Evolutionary conservation across 2,329 filamentous ascomycete genomes (phyloP).

Genomic region (Pseudogymnoascus sp.): DNA sequence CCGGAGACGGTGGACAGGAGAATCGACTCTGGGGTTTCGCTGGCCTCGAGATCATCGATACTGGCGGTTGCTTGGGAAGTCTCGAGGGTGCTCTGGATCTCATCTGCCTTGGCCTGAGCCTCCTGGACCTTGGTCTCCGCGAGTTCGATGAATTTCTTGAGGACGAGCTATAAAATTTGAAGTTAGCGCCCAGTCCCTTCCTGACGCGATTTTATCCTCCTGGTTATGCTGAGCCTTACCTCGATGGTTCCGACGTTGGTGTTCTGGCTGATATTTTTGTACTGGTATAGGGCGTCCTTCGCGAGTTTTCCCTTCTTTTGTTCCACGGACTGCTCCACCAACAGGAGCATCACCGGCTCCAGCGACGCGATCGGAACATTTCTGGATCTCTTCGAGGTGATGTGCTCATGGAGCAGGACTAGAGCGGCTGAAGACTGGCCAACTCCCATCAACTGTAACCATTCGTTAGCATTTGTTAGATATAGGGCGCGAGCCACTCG

Average conservation of each 20-base stretch:
- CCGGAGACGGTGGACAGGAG: constrained; percentile 95
- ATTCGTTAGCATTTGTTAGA: too few species aligned
- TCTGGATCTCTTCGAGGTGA: constrained; percentile 94
- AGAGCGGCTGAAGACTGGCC: constrained; percentile 88
- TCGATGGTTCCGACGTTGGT: constrained; percentile 98
- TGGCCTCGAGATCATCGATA: constrained; percentile 92
- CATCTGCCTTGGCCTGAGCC: constrained; percentile 91
- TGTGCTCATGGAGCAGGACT: constrained; percentile 95
- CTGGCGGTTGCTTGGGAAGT: constrained; percentile 64
- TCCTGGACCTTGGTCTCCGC: constrained; percentile 94
- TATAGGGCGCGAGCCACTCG: too few species aligned
- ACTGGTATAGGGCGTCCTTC: constrained; percentile 98
- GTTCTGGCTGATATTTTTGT: constrained; percentile 99
- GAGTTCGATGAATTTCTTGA: constrained; percentile 97
- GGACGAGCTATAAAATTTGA: constrained; percentile 57
- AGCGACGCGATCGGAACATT: constrained; percentile 94
- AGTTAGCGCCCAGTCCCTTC: constrained; percentile 14
- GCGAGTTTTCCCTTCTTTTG: constrained; percentile 96
- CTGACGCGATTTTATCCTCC: background rate
- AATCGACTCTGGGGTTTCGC: constrained; percentile 96
- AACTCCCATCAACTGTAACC: constrained; percentile 80
- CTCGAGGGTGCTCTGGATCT: constrained; percentile 83
- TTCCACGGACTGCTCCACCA: constrained; percentile 94
- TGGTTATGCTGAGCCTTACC: constrained; percentile 41
- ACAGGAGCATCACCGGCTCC: constrained; percentile 96